These are phyloP conservation scores for Huntiella omanensis DNA, from an alignment of 2,329 filamentous ascomycete species.

Conservation along the genomic window DNA sequence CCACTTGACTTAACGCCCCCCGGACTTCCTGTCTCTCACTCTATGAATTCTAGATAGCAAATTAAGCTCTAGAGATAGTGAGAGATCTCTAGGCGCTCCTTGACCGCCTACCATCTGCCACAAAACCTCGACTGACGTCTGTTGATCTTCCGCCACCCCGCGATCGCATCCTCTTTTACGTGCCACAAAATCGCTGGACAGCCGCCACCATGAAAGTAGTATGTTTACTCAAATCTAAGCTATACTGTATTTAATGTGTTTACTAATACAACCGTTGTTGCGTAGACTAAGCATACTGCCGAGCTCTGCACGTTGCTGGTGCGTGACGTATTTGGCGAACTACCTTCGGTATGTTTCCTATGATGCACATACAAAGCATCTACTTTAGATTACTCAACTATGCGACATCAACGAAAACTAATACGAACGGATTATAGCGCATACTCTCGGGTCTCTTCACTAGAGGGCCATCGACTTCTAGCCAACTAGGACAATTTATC, in stretches of 20 bases:
- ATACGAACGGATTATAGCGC: conserved; percentile 33
- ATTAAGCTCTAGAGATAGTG: conserved; percentile 60
- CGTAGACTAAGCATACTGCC: conserved; percentile 50
- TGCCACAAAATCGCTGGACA: too few relatives aligned
- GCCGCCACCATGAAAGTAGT: conserved; percentile 18
- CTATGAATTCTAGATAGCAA: conserved; percentile 51
- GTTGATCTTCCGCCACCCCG: background rate
- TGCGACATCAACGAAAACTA: background rate
- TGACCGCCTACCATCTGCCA: conserved; percentile 32
- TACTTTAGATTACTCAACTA: background rate
- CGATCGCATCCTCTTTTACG: background rate
- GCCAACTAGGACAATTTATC: conserved; percentile 51
- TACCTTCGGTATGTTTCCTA: conserved; percentile 55
- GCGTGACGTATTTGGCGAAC: conserved; percentile 75
- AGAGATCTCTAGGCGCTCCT: conserved; percentile 55
- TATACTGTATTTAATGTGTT: background rate
- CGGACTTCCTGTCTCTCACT: conserved; percentile 13
- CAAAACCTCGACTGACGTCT: conserved; percentile 5
- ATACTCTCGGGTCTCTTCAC: conserved; percentile 65
- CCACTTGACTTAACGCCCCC: background rate
- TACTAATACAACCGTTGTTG: background rate
- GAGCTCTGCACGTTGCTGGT: conserved; percentile 85
- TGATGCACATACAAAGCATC: background rate
- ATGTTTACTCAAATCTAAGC: conserved; percentile 13
- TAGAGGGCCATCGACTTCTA: conserved; percentile 57